Evolutionary conservation across 345 rosid genomes (phyloP), one percentile per base, ranked within the genome.

Genomic region (Anastatica hierochuntica): DNA sequence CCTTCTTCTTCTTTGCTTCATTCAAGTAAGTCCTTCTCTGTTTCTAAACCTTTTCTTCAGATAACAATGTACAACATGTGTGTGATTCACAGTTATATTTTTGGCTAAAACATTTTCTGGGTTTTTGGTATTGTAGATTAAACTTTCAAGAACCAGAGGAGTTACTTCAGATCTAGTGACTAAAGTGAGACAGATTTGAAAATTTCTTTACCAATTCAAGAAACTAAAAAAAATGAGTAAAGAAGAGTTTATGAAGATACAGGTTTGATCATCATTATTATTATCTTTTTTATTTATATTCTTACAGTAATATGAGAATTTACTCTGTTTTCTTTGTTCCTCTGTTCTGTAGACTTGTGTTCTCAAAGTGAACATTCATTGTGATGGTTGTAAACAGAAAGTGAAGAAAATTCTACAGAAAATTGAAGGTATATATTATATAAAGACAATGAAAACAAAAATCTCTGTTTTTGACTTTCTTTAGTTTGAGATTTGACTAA

Each of bases 201-300:
- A 36, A 44, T 52, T 26, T 19, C 37, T 21, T 1, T 12, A 26
- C 20, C 21, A 42, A 6, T 0, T n/a, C n/a, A n/a, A n/a, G n/a
- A n/a, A n/a, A n/a, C n/a, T n/a, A n/a, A n/a, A n/a, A 43, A 70
- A 69, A 66, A 90, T 90, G 98, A 87, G 92, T 77, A 90, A 87
- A 76, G 98, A 90, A 63, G 98, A 90, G 92, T 64, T 90, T 31
- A 77, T 90, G 87, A 90, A 84, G 88, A 82, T 86, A 73, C 92
- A 90, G 92, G 98, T 90, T 55, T 37, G 49, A 29, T 44, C n/a
- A n/a, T n/a, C n/a, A n/a, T 50, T 19, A 49, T 33, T 37, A 26
- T 20, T 34, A n/a, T 16, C 21, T 34, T 10, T 49, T 2, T 44
- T 52, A 17, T 26, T 21, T 31, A n/a, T n/a, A n/a, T n/a, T n/a